A percentile compares a stretch with the other conserved stretches of the same genome.
These are phyloP conservation scores for Glomus cerebriforme DNA, from an alignment of 192 early-diverging fungal species.

Conservation along the genomic window DNA sequence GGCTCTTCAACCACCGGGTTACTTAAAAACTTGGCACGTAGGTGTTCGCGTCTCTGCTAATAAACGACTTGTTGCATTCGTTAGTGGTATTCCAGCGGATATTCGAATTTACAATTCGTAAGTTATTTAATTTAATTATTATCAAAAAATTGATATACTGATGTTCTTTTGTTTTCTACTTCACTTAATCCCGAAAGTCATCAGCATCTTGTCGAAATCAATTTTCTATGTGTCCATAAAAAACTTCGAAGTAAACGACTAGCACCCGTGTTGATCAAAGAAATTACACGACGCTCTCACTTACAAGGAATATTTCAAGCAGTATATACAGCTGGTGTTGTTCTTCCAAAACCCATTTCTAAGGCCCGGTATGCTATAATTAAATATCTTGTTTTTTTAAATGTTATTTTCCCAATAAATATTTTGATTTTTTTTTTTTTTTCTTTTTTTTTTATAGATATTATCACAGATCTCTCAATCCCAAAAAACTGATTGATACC, in stretches of 20 bases:
- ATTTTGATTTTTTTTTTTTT: not conserved
- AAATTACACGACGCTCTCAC: conserved; percentile 93
- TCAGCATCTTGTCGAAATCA: conserved; percentile 90
- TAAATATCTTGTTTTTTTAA: not conserved
- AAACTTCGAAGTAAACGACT: conserved; percentile 91
- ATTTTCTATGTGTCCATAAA: conserved; percentile 97
- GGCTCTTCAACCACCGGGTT: conserved; percentile 93
- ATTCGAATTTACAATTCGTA: conserved; percentile 73
- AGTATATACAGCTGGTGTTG: conserved; percentile 91
- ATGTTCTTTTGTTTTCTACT: conserved; percentile 14
- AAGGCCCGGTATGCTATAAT: conserved; percentile 55
- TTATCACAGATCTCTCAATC: conserved; percentile 92
- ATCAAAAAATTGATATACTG: not conserved
- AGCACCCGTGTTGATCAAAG: conserved; percentile 95
- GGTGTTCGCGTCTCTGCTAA: conserved; percentile 84
- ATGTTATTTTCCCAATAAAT: not conserved
- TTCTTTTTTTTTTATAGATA: conserved; percentile 59
- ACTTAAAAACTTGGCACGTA: conserved; percentile 85
- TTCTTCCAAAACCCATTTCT: conserved; percentile 87
- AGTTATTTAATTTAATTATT: conserved; percentile 31
- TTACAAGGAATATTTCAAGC: conserved; percentile 96
- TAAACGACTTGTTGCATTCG: conserved; percentile 91
- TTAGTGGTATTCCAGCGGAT: conserved; percentile 89
- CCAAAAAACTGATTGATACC: conserved; percentile 91
- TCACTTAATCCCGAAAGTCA: conserved; percentile 34